These are phyloP conservation scores for Termitomyces eurrhizus DNA, from an alignment of 768 basidiomycete genomes.

Conservation along the genomic window DNA sequence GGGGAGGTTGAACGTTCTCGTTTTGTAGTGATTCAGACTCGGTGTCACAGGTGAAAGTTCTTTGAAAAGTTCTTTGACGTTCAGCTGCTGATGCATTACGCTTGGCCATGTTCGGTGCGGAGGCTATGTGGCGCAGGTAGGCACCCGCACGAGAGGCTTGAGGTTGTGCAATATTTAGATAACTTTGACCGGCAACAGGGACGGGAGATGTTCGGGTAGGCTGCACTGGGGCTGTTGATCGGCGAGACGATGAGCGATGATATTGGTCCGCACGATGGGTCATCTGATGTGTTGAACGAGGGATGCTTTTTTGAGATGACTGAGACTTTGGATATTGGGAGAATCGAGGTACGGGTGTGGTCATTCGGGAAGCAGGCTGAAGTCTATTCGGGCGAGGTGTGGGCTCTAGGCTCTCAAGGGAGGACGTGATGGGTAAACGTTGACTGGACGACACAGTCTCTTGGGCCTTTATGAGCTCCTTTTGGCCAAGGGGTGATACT, in stretches of 20 bases:
- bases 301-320: conserved; percentile 8
- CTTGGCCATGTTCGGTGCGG: conserved; percentile 39
- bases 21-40: conserved; percentile 22
- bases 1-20: conserved; percentile 42
- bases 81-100: conserved; percentile 31
- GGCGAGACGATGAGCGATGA: conserved; percentile 8
- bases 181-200: conserved; percentile 24
- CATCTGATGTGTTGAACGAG: conserved; percentile 10
- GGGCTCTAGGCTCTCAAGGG: conserved; percentile 30
- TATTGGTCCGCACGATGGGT: conserved; percentile 11
- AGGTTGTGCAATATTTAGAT: conserved; percentile 25
- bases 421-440: conserved; percentile 27
- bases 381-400: conserved; percentile 20
- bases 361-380: conserved; percentile 8
- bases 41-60: conserved; percentile 28
- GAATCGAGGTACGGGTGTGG: conserved; percentile 10
- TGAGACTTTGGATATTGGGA: conserved; percentile 8
- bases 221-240: conserved; percentile 5
- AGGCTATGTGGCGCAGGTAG: conserved; percentile 74
- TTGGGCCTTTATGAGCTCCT: conserved; percentile 13
- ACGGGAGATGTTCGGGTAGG: conserved; percentile 19
- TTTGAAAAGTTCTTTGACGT: conserved; percentile 18
- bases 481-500: conserved; percentile 26
- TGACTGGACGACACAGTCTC: conserved; percentile 16
- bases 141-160: conserved; percentile 55